Conservation (phyloP, 169 alveolate species). For the Eimeria acervulina region DNA sequence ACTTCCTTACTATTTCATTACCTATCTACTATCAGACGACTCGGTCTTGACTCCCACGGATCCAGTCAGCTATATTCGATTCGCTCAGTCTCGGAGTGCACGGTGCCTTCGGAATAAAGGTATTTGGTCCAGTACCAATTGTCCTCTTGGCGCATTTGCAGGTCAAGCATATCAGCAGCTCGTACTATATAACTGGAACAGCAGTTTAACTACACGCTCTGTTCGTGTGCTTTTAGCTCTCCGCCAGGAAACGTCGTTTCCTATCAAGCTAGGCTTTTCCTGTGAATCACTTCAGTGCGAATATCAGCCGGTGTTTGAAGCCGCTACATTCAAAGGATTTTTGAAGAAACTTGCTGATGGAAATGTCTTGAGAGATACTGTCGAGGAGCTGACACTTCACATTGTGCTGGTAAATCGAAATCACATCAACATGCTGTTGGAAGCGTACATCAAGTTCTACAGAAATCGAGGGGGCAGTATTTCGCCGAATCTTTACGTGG, state of each 20-base stretch:
- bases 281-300: slow-evolving; percentile 41
- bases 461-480: slow-evolving; percentile 54
- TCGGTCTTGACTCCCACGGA: not conserved
- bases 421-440: not conserved
- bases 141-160: slow-evolving; percentile 4
- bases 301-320: slow-evolving; percentile 54
- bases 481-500: not conserved
- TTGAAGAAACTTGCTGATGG: not conserved
- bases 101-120: not conserved
- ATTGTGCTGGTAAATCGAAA: slow-evolving; percentile 9
- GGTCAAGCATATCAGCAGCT: slow-evolving; percentile 44
- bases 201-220: slow-evolving; percentile 33
- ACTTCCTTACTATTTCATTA: not conserved
- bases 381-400: slow-evolving; percentile 23
- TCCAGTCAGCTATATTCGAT: not conserved
- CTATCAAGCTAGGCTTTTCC: slow-evolving; percentile 20
- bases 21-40: too few species aligned
- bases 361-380: slow-evolving; percentile 37
- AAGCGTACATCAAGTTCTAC: not conserved
- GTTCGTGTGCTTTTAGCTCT: slow-evolving; percentile 4
- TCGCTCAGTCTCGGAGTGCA: not conserved
- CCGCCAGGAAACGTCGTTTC: slow-evolving; percentile 29
- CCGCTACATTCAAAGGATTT: slow-evolving; percentile 26
- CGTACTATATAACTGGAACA: slow-evolving; percentile 45
- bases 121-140: not conserved